Conservation (phyloP, 2,329 filamentous ascomycete species). For the Whalleya microplaca region DNA sequence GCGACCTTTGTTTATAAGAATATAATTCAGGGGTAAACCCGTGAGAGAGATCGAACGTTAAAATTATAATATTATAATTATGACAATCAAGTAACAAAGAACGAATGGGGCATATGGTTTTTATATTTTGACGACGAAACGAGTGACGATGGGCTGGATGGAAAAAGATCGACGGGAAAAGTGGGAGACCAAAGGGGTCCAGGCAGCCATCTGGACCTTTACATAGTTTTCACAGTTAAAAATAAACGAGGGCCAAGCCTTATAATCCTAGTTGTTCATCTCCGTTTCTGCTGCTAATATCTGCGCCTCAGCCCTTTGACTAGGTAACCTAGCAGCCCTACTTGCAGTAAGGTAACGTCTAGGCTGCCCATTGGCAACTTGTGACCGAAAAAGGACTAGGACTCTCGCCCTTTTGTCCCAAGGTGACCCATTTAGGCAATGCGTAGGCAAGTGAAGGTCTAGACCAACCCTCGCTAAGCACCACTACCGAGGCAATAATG, state of each 20-base stretch:
- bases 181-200: constrained; percentile 6
- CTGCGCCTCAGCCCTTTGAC: neutral
- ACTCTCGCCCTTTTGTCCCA: neutral
- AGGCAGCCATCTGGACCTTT: neutral
- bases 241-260: constrained; percentile 22
- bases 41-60: neutral
- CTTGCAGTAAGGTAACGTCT: too few relatives aligned
- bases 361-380: too few relatives aligned
- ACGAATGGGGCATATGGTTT: constrained; percentile 17
- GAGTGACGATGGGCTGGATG: constrained; percentile 25
- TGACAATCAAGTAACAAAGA: constrained; percentile 2
- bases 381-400: neutral
- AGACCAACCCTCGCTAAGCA: neutral
- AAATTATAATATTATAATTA: constrained; percentile 10
- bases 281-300: neutral
- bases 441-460: neutral
- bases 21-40: neutral
- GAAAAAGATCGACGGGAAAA: constrained; percentile 14
- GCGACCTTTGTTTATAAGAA: constrained; percentile 3
- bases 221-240: constrained; percentile 10
- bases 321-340: too few relatives aligned
- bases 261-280: constrained; percentile 11
- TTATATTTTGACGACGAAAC: constrained; percentile 9
- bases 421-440: neutral
- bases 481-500: neutral